Evolutionary conservation across 768 basidiomycete species (phyloP), one percentile per base, ranked within the genome.

Genomic region (Tulasnella sp.): DNA sequence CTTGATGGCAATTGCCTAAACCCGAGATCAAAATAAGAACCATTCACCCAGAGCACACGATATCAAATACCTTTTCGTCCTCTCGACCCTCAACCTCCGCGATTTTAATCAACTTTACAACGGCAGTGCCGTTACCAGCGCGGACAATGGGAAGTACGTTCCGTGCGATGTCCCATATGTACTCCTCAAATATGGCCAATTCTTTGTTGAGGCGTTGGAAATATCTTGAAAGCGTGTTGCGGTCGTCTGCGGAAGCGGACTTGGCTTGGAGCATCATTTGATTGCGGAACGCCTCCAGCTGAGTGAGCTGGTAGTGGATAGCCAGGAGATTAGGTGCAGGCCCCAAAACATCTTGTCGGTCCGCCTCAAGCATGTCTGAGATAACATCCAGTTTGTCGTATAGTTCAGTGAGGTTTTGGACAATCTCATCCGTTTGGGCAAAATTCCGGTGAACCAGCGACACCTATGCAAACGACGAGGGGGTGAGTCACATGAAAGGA

Each of bases 361-460:
- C 96, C 2, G 86, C 85, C 40, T 88, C 89, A 44, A 99, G 89
- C 87, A 96, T 89, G 39, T 88, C 87, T 81, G 95, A 91, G 69
- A 99, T 86, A 79, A 89, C 85, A 81, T 93, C 91, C 20, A 99
- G 89, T 82, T 92, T 92, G 32, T 91, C 87, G 80, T 92, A 91
- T 94, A 99, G 98, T 74, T 93, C 92, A n/a, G 94, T 87, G 57
- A 99, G 88, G 82, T 96, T 97, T 81, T 91, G 91, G 80, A 98
- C 93, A 91, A 98, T 96, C 81, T 97, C 95, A 83, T 96, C 94
- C 0, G 96, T 98, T 77, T 93, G 93, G 80, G 95, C 90, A 81
- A 99, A 96, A 83, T 97, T 96, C 10, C 96, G 89, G 83, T 99
- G 97, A 2, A 99, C 93, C 86, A 93, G 90, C 6, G 97, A 98